Evolutionary conservation across 177 flowering plant genomes (phyloP).

Genomic region (Vitis hybrid): DNA sequence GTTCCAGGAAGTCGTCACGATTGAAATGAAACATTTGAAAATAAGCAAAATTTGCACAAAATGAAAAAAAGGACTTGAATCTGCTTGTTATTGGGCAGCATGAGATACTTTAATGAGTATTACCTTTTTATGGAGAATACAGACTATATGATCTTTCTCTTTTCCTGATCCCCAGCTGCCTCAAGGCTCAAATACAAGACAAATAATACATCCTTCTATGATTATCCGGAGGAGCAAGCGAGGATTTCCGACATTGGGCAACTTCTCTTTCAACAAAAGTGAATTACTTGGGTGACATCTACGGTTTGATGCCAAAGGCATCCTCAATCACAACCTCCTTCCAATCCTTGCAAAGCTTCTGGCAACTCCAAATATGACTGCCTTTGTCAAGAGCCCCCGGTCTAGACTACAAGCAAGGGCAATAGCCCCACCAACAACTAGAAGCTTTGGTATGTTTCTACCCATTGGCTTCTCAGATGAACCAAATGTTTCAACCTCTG

Average conservation of each 20-base stretch:
- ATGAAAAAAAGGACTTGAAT: neutral
- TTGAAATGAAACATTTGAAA: neutral
- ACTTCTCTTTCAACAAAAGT: conserved; percentile 6
- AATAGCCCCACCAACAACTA: conserved; percentile 81
- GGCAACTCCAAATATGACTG: conserved; percentile 84
- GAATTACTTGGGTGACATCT: conserved; percentile 1
- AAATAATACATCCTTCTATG: conserved; percentile 9
- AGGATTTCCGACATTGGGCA: conserved; percentile 4
- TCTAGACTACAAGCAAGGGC: conserved; percentile 83
- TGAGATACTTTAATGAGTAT: conserved; percentile 1
- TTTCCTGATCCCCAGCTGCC: conserved; percentile 5
- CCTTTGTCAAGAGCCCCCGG: conserved; percentile 78
- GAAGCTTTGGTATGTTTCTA: conserved; percentile 61
- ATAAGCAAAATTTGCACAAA: neutral
- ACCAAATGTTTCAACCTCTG: conserved; percentile 30
- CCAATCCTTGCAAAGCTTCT: conserved; percentile 73
- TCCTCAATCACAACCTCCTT: conserved; percentile 37
- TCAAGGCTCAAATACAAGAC: conserved; percentile 3
- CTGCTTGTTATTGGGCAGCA: conserved; percentile 13
- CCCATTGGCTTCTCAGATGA: conserved; percentile 48
- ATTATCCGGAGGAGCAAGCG: neutral
- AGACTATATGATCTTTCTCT: neutral
- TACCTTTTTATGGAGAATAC: too few relatives aligned
- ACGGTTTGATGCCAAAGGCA: neutral
- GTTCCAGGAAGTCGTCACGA: neutral